Base-by-base conservation (phyloP, 2,329 filamentous ascomycete species). In the Fusarium compactum region DNA sequence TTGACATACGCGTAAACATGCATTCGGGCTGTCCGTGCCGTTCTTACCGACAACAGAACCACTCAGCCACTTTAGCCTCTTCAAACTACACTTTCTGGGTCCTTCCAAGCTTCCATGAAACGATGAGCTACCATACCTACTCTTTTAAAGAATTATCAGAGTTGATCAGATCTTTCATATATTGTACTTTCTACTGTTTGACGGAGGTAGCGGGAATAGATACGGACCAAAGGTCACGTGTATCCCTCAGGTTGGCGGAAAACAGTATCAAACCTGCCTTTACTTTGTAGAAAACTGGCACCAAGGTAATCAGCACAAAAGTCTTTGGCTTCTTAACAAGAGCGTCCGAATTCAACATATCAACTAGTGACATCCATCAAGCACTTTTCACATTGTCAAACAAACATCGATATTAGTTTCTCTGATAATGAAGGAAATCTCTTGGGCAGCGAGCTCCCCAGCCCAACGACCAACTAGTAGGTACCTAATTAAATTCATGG, bases 1-100 rank as follows among this genome's bases (percentile, higher is more conserved):
- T 66, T 27, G 20, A 25, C 24, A 38, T n/a, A 40, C 41, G 45
- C 53, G 52, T 59, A 57, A 47, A 58, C 34, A 48, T 32, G 24
- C 48, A 30, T 24, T 27, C 29, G 52, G 45, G 38, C 41, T 56
- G 34, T 34, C 59, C 66, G 64, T 69, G 66, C 66, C 66, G 66
- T 51, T 38, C 27, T 65, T 69, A 57, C 66, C 64, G 66, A 57
- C 18, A 29, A 40, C 53, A 61, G 29, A 57, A 16, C 44, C 46
- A 48, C 55, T 41, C 34, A 38, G 58, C 50, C 54, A 57, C 55
- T 52, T 46, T 54, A 40, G 45, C 40, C 38, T 45, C 47, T 60
- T 15, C 25, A 29, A 47, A 27, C 25, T 27, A 27, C 20, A 43
- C 6, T 22, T n/a, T n/a, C 30, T 38, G 10, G 16, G 8, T 22